Evolutionary conservation across 345 rosid species (phyloP).

Genomic region (Syzygium aqueum): DNA sequence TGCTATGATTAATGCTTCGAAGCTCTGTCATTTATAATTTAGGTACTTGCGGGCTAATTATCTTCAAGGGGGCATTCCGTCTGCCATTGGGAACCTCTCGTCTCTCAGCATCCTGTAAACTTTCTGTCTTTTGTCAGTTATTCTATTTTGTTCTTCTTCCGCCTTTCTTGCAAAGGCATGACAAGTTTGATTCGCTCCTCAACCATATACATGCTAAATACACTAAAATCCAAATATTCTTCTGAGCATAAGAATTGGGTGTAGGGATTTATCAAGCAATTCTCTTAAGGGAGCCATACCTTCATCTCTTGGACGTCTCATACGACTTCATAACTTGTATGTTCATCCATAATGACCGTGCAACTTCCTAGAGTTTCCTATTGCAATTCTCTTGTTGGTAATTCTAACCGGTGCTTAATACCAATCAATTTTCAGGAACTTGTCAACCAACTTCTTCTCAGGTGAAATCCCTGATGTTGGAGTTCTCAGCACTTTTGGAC

Average conservation of each 20-base stretch:
- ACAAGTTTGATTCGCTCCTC: neutral
- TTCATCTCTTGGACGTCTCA: constrained; percentile 63
- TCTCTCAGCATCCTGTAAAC: constrained; percentile 69
- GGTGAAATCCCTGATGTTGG: constrained; percentile 94
- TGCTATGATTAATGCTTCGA: neutral
- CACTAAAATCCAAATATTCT: neutral
- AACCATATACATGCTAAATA: neutral
- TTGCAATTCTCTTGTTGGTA: neutral
- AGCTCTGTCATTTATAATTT: constrained; percentile 1
- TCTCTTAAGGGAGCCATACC: constrained; percentile 81
- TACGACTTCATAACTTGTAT: constrained; percentile 61
- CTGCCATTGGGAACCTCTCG: constrained; percentile 70
- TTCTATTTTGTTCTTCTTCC: neutral
- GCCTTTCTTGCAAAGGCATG: neutral
- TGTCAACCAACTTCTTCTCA: constrained; percentile 85
- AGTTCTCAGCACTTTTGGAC: constrained; percentile 64
- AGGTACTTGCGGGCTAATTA: constrained; percentile 89
- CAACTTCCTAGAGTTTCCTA: neutral
- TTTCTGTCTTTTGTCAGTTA: neutral
- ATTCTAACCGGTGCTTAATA: neutral
- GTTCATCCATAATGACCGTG: constrained; percentile 10
- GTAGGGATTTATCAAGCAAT: constrained; percentile 95
- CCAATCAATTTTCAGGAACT: constrained; percentile 39
- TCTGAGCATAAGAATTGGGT: neutral
- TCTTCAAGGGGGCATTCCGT: constrained; percentile 89